phyloP scores from a whole-genome alignment of 768 basidiomycete species.

The Porphyrellus cyaneotinctus region DNA sequence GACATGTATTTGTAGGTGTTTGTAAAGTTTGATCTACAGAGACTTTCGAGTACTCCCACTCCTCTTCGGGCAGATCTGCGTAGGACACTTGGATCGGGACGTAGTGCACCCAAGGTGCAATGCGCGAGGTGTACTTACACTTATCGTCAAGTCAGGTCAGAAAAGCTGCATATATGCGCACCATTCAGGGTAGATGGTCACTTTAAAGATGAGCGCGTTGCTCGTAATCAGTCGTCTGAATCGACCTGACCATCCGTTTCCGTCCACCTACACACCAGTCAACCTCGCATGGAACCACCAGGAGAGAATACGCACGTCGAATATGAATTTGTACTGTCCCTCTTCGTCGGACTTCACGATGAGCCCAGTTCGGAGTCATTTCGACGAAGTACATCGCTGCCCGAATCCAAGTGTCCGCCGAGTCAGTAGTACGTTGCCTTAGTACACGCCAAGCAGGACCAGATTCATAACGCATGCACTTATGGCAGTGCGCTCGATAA shows the following conservation, averaged over 20 bases:
- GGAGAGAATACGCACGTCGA: conserved; percentile 41
- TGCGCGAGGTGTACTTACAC: conserved; percentile 49
- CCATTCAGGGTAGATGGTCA: conserved; percentile 76
- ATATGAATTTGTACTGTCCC: conserved; percentile 56
- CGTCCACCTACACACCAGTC: conserved; percentile 43
- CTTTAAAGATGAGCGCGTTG: conserved; percentile 62
- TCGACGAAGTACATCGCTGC: too few species aligned
- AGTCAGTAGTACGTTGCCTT: too few species aligned
- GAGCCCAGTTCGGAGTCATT: too few species aligned
- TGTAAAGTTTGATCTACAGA: too few species aligned
- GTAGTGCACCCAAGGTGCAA: conserved; percentile 71
- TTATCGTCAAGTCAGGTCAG: not conserved
- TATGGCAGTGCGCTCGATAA: too few species aligned
- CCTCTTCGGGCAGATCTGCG: conserved; percentile 69
- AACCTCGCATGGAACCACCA: too few species aligned
- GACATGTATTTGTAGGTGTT: too few species aligned
- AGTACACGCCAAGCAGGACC: too few species aligned
- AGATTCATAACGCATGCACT: too few species aligned
- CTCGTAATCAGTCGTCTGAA: conserved; percentile 63
- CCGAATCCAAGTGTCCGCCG: too few species aligned
- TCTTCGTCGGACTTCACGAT: too few species aligned
- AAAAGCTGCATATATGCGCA: conserved; percentile 18
- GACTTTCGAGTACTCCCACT: too few species aligned
- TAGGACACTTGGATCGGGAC: conserved; percentile 65
- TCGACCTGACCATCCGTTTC: conserved; percentile 64